phyloP scores from a whole-genome alignment of 2,329 filamentous ascomycete species.

The Pseudogymnoascus sp. region DNA sequence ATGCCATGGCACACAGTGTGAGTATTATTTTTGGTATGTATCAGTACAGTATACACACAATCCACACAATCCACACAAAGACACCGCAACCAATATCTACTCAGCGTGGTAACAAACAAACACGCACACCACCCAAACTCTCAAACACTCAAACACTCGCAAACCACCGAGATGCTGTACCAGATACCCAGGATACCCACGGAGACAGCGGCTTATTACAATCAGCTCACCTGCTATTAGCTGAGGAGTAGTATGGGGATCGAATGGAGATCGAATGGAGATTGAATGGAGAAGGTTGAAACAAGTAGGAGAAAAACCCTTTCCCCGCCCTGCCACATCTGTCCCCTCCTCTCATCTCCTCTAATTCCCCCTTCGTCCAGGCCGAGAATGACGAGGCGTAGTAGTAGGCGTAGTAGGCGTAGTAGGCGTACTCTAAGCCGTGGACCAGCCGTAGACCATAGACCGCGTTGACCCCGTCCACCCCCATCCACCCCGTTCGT shows the following conservation, averaged over 20 bases:
- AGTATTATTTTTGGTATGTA: not conserved
- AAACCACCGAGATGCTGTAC: not conserved
- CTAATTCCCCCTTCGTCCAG: not conserved
- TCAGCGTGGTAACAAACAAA: not conserved
- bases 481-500: not conserved
- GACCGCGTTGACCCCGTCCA: not conserved
- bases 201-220: not conserved
- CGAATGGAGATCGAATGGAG: not conserved
- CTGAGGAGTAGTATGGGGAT: not conserved
- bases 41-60: not conserved
- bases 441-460: not conserved
- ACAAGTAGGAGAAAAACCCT: not conserved
- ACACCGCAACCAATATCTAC: not conserved
- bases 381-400: constrained; percentile 1
- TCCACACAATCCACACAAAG: not conserved
- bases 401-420: not conserved
- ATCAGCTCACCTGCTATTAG: constrained; percentile 1
- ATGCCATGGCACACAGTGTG: not conserved
- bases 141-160: not conserved
- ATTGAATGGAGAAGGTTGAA: not conserved
- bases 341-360: not conserved
- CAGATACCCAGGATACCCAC: not conserved
- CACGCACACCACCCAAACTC: not conserved
- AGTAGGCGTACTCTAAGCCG: not conserved
- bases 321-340: not conserved